Evolutionary conservation across 75 land plant genomes (phyloP), one percentile per base, ranked within the genome.

Genomic region (Sequoia sempervirens): DNA sequence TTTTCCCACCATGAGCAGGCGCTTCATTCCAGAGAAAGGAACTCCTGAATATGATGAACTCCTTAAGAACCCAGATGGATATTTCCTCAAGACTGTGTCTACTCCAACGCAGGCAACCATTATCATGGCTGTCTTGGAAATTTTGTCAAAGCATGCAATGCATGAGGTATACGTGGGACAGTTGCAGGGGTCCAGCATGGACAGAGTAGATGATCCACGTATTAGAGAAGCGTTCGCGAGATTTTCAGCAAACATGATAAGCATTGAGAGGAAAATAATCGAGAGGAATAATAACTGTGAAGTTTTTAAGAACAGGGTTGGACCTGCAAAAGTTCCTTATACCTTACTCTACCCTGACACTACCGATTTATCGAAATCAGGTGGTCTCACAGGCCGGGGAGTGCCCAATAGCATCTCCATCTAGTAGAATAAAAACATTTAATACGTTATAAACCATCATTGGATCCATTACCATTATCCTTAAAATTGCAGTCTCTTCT

Each of bases 391-490:
- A 12, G 93, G 84, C 14, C 86, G 26, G 43, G 94, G 94, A 17
- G 84, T 93, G 32, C 93, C 94, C 7, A 93, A 92, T 83, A 93
- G 94, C 83, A 89, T 92, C 75, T 91, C 94, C 76, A 90, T 93
- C 30, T 83, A 58, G 46, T 30, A 43, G 46, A 6, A 5, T 43
- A 5, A 5, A 43, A 43, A 68, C 28, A 28, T 20, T 14, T 13
- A 12, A 52, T 52, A 1, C 9, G 1, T 52, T 1, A 52, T 52
- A 52, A 52, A 17, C 17, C 54, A 2, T 13, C 36, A 34, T 34
- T 34, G 0, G 36, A 34, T 9, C 52, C 10, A 50, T 50, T 75
- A 12, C 12, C 10, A n/a, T 13, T 82, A 36, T 14, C 1, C 1
- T 1, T 40, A 40, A 40, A 40, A 40, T 1, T 40, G 41, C 41